Evolutionary conservation across 768 basidiomycete species (phyloP).

Genomic region (Lentinula boryana): DNA sequence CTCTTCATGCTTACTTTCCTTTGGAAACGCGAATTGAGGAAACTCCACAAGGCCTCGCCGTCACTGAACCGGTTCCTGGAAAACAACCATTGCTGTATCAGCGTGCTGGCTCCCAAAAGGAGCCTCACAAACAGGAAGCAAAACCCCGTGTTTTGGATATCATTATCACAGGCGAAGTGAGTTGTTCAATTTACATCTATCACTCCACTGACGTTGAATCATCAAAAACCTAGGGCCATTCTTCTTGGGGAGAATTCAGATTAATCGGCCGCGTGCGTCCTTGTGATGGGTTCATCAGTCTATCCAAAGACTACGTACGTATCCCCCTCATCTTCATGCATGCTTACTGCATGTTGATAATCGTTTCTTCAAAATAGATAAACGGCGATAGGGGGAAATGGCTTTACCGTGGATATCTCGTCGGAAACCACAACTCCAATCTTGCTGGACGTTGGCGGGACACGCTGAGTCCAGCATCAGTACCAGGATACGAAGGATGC

Average conservation of each 20-base stretch:
- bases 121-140: background rate
- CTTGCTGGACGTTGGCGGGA: conserved; percentile 87
- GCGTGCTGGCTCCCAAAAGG: conserved; percentile 18
- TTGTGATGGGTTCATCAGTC: conserved; percentile 72
- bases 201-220: background rate
- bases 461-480: conserved; percentile 56
- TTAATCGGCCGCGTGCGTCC: conserved; percentile 75
- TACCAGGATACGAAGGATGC: conserved; percentile 80
- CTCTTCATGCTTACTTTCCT: conserved; percentile 59
- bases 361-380: conserved; percentile 30
- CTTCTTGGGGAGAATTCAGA: conserved; percentile 86
- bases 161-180: conserved; percentile 70
- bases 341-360: background rate
- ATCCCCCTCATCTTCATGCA: conserved; percentile 6
- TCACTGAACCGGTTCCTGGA: conserved; percentile 34
- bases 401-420: conserved; percentile 81
- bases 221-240: conserved; percentile 59
- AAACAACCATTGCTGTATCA: conserved; percentile 21
- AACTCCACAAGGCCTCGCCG: conserved; percentile 36
- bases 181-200: conserved; percentile 6
- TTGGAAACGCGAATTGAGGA: conserved; percentile 45
- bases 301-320: conserved; percentile 82
- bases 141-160: conserved; percentile 43
- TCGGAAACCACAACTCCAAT: conserved; percentile 63
- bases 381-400: conserved; percentile 73